These are phyloP conservation scores for Phytophthora pseudosyringae DNA, from an alignment of 352 stramenopile species.

Conservation along the genomic window DNA sequence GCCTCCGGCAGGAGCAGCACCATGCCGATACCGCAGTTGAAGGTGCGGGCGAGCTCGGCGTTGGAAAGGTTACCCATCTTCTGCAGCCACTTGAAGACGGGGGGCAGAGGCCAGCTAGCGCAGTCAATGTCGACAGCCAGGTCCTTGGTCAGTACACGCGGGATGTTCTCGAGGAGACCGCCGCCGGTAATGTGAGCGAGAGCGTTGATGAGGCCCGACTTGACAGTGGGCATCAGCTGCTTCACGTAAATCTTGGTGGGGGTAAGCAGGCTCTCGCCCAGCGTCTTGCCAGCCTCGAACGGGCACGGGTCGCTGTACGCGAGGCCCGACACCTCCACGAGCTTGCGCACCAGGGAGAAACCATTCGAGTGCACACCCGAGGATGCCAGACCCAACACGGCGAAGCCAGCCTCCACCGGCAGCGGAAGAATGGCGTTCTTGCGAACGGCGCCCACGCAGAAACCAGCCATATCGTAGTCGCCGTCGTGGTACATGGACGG, in stretches of 20 bases:
- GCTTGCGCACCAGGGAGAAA: slow-evolving; percentile 98
- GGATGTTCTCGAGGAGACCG: slow-evolving; percentile 98
- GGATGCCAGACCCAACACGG: slow-evolving; percentile 95
- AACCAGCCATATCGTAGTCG: slow-evolving; percentile 99
- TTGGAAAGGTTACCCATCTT: slow-evolving; percentile 92
- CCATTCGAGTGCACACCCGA: slow-evolving; percentile 99
- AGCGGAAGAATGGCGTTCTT: slow-evolving; percentile 89
- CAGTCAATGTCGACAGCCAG: slow-evolving; percentile 95
- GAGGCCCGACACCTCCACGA: slow-evolving; percentile 93
- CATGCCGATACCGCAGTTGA: slow-evolving; percentile 99
- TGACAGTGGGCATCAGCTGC: slow-evolving; percentile 81
- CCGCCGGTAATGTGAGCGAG: slow-evolving; percentile 99
- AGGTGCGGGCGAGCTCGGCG: slow-evolving; percentile 96
- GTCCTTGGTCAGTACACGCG: slow-evolving; percentile 93
- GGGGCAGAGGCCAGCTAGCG: slow-evolving; percentile 89
- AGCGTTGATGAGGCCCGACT: slow-evolving; percentile 88
- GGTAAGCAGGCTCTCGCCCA: slow-evolving; percentile 95
- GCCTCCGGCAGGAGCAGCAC: slow-evolving; percentile 94
- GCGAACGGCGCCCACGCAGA: slow-evolving; percentile 96
- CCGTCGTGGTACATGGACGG: slow-evolving; percentile 98
- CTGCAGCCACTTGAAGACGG: slow-evolving; percentile 99
- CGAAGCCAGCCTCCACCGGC: slow-evolving; percentile 89
- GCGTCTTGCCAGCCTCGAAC: slow-evolving; percentile 80
- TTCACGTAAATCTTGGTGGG: slow-evolving; percentile 99
- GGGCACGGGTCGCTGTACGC: slow-evolving; percentile 80